phyloP scores from a whole-genome alignment of 495 filamentous ascomycete species.

The Aspergillus funiculosus region DNA sequence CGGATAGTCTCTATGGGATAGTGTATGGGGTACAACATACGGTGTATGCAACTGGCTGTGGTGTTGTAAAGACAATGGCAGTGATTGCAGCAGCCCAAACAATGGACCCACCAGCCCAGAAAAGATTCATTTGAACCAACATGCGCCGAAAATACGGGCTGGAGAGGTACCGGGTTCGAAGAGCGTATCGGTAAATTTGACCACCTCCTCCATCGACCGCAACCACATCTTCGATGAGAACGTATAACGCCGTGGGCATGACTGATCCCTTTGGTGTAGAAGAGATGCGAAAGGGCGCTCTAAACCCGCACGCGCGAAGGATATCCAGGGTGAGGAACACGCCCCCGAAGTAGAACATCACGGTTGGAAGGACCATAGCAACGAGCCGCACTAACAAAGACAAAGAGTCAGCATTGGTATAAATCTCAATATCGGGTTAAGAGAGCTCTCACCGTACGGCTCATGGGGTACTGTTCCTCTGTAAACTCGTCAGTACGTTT shows the following conservation, averaged over 20 bases:
- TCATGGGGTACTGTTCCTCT: constrained; percentile 39
- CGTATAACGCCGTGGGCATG: constrained; percentile 66
- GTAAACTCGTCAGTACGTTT: constrained; percentile 21
- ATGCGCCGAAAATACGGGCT: constrained; percentile 66
- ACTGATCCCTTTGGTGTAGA: constrained; percentile 62
- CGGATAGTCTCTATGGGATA: not conserved
- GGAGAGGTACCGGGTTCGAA: constrained; percentile 62
- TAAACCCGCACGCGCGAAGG: constrained; percentile 35
- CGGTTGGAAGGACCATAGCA: constrained; percentile 54
- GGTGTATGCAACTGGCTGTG: constrained; percentile 62
- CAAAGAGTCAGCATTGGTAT: constrained; percentile 27
- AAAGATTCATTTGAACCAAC: constrained; percentile 66
- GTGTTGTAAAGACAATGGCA: constrained; percentile 56
- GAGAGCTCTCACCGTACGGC: constrained; percentile 31
- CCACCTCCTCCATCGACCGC: constrained; percentile 74
- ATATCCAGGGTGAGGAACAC: constrained; percentile 49
- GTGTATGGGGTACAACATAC: constrained; percentile 37
- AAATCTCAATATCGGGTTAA: constrained; percentile 8
- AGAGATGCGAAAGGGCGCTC: constrained; percentile 65
- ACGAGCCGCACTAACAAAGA: constrained; percentile 48
- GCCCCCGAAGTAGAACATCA: constrained; percentile 54
- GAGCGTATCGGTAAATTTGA: constrained; percentile 56
- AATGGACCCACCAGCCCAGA: constrained; percentile 63
- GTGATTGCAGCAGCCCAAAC: constrained; percentile 52
- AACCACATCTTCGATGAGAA: constrained; percentile 73